phyloP scores from a whole-genome alignment of 2,329 filamentous ascomycete genomes.

The Stemphylium vesicarium region DNA sequence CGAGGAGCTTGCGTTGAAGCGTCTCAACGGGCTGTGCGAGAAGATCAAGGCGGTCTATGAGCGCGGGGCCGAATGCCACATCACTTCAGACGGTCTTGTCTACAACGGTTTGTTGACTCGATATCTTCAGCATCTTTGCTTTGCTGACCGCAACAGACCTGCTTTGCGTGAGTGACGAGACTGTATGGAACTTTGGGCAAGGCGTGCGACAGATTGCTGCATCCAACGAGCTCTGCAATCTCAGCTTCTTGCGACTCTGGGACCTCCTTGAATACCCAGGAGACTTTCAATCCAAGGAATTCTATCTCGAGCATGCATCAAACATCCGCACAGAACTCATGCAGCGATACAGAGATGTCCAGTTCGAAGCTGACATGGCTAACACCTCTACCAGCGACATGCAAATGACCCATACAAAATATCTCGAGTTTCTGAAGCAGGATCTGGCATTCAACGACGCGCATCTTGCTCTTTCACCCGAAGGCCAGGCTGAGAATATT shows the following conservation, averaged over 20 bases:
- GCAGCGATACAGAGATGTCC: conserved; percentile 29
- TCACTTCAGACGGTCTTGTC: conserved; percentile 54
- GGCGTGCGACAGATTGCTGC: conserved; percentile 22
- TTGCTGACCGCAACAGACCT: conserved; percentile 40
- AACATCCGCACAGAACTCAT: conserved; percentile 34
- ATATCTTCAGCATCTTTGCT: background rate
- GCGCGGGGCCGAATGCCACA: conserved; percentile 51
- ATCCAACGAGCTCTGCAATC: conserved; percentile 24
- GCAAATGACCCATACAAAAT: conserved; percentile 38
- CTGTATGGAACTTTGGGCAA: conserved; percentile 50
- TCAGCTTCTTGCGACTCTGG: conserved; percentile 29
- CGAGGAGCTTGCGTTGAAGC: conserved; percentile 53
- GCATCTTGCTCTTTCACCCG: conserved; percentile 21
- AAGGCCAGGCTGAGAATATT: conserved; percentile 28
- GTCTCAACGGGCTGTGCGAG: conserved; percentile 51
- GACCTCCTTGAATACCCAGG: conserved; percentile 26
- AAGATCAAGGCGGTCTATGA: conserved; percentile 50
- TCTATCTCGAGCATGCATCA: conserved; percentile 31
- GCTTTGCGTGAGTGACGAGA: conserved; percentile 51
- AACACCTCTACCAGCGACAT: conserved; percentile 34
- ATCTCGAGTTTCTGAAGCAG: conserved; percentile 34
- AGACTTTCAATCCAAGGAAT: conserved; percentile 24
- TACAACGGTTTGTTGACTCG: conserved; percentile 41
- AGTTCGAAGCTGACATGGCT: conserved; percentile 40
- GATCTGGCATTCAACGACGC: conserved; percentile 29